Evolutionary conservation across 2,329 filamentous ascomycete genomes (phyloP).

Genomic region (Diplodia corticola): DNA sequence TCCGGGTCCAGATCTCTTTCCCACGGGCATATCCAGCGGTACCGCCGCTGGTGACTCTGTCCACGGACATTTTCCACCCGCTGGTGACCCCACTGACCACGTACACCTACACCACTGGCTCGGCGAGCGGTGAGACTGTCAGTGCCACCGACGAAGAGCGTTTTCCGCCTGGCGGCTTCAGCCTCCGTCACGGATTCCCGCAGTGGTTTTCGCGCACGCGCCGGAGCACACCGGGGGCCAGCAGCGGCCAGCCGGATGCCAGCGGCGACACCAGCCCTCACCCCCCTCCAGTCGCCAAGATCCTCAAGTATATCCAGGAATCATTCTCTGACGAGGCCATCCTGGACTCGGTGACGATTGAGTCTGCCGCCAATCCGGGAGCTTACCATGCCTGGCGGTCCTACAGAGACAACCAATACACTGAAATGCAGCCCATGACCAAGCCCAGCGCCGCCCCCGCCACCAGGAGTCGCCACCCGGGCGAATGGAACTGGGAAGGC

Average conservation of each 20-base stretch:
- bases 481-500: conserved; percentile 96
- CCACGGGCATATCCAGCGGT: conserved; percentile 75
- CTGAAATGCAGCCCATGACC: conserved; percentile 15
- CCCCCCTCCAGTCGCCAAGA: conserved; percentile 45
- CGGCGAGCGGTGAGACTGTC: conserved; percentile 70
- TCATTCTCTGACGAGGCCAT: conserved; percentile 77
- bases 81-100: conserved; percentile 91
- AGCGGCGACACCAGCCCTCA: conserved; percentile 22
- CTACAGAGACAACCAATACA: conserved; percentile 51
- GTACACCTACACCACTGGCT: conserved; percentile 82
- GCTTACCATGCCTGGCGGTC: conserved; percentile 94
- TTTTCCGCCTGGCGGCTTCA: conserved; percentile 86
- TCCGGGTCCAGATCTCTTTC: conserved; percentile 89
- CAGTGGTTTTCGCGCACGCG: conserved; percentile 69
- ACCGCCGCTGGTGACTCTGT: conserved; percentile 83
- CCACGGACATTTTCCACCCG: conserved; percentile 92
- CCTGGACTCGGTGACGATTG: conserved; percentile 75
- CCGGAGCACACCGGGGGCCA: conserved; percentile 28
- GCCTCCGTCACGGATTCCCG: conserved; percentile 85
- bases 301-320: conserved; percentile 78
- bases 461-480: conserved; percentile 62
- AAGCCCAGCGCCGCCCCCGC: conserved; percentile 26
- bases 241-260: conserved; percentile 6
- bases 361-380: conserved; percentile 83
- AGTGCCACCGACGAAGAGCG: conserved; percentile 82